Base-by-base conservation (phyloP, 2,329 filamentous ascomycete genomes). In the Penicillium glabrum region DNA sequence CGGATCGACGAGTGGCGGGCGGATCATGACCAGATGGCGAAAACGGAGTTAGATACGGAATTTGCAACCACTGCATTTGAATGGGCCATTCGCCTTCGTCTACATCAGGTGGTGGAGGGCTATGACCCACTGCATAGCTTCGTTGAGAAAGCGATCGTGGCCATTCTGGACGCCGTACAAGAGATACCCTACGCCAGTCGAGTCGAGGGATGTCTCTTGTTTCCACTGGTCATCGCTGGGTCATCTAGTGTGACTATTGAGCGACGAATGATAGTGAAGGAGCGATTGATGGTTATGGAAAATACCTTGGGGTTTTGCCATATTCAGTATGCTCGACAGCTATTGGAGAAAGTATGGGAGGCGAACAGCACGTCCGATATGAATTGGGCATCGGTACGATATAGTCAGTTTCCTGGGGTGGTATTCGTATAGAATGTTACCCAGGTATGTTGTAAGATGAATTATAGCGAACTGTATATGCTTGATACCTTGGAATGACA, bases 201-300 rank as follows among this genome's bases (percentile, higher is more conserved):
- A 4, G 63, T 78, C 1, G 77, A 79, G 57, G 69, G 73, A 0
- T 77, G 74, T 54, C 67, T 79, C 23, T 61, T 78, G 1, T 78
- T 77, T 56, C 76, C 76, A 3, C 63, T 79, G 2, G 75, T 78
- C 21, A 78, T 78, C 66, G 75, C 75, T 0, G 77, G 76, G 3
- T 74, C 75, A 1, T 75, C 75, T 53, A 71, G 68, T 58, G 64
- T 64, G 5, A 56, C 71, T 24, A 73, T 75, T 58, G 73, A 79
- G 39, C 41, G 61, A 10, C 67, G 74, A 0, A 68, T 76, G 54
- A 62, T 76, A 11, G 72, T 77, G 11, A 74, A 74, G 41, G 74
- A 78, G 57, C 65, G 75, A 5, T 65, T 78, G 49, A 68, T 78
- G 63, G 72, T 79, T 14, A 79, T 79, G 75, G 77, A 79, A 61